Conservation (phyloP, 140 eudicot species). For the Erigeron philadelphicus region DNA sequence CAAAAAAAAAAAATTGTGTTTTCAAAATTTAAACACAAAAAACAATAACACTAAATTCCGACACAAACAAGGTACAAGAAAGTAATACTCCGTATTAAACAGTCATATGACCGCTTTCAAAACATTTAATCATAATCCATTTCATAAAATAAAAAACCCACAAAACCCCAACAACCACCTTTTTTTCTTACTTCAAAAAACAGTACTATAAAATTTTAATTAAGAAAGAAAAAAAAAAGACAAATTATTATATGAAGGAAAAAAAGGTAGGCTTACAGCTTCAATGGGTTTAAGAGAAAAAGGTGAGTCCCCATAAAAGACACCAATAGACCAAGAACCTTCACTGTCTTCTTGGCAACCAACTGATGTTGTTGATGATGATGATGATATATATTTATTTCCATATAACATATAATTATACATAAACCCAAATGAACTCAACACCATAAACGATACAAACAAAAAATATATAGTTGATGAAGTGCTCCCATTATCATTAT, state of each 20-base stretch:
- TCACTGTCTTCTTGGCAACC: slow-evolving; percentile 74
- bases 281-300: slow-evolving; percentile 80
- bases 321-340: slow-evolving; percentile 90
- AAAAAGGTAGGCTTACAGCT: slow-evolving; percentile 37
- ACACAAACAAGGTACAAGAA: too few species aligned
- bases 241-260: neutral
- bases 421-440: slow-evolving; percentile 31
- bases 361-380: neutral
- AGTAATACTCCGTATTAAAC: too few species aligned
- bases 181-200: neutral
- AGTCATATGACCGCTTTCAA: too few species aligned
- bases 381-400: neutral
- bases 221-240: neutral
- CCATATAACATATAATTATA: slow-evolving; percentile 23
- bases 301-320: slow-evolving; percentile 79
- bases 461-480: slow-evolving; percentile 27
- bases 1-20: neutral
- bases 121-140: neutral
- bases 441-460: slow-evolving; percentile 28
- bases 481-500: slow-evolving; percentile 31
- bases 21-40: neutral
- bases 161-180: neutral
- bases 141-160: neutral
- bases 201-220: too few species aligned
- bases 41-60: too few species aligned